A percentile compares a stretch with the other conserved stretches of the same genome.
phyloP scores from a whole-genome alignment of 106 monocot species.

The Acorus gramineus region DNA sequence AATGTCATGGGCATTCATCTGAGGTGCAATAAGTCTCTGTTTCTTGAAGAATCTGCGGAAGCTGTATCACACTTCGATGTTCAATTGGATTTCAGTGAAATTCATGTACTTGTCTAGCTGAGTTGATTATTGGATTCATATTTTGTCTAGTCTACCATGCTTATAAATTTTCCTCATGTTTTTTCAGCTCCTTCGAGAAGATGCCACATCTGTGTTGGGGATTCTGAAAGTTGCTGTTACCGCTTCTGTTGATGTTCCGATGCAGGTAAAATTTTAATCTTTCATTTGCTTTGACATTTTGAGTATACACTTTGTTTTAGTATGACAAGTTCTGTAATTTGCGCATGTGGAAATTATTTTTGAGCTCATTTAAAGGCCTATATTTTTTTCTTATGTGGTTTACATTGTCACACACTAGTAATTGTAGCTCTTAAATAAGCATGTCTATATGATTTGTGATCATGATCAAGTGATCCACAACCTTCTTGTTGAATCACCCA shows the following conservation, averaged over 20 bases:
- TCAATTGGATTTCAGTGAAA: conserved; percentile 81
- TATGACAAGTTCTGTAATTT: too few relatives aligned
- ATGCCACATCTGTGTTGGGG: conserved; percentile 55
- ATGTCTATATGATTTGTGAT: too few relatives aligned
- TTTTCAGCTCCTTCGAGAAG: conserved; percentile 74
- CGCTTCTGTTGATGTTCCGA: conserved; percentile 76
- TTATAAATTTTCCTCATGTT: conserved; percentile 10
- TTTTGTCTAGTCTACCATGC: conserved; percentile 8
- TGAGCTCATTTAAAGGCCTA: too few relatives aligned
- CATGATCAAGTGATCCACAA: too few relatives aligned
- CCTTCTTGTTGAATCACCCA: too few relatives aligned
- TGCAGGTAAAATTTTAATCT: conserved; percentile 41
- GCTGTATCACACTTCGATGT: conserved; percentile 61
- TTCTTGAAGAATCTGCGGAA: conserved; percentile 62
- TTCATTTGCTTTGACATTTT: background rate
- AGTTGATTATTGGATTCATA: background rate
- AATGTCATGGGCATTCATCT: conserved; percentile 67
- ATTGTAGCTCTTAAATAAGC: too few relatives aligned
- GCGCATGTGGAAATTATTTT: too few relatives aligned
- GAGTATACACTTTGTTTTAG: too few relatives aligned
- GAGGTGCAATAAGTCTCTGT: conserved; percentile 37
- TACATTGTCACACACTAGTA: too few relatives aligned
- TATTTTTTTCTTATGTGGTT: too few relatives aligned
- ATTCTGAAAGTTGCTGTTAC: conserved; percentile 64
- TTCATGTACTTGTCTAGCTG: conserved; percentile 53